Percentiles rank a stretch among this genome's conserved stretches.
Evolutionary conservation across 169 alveolate genomes (phyloP).

Genomic region (Babesia ovis): DNA sequence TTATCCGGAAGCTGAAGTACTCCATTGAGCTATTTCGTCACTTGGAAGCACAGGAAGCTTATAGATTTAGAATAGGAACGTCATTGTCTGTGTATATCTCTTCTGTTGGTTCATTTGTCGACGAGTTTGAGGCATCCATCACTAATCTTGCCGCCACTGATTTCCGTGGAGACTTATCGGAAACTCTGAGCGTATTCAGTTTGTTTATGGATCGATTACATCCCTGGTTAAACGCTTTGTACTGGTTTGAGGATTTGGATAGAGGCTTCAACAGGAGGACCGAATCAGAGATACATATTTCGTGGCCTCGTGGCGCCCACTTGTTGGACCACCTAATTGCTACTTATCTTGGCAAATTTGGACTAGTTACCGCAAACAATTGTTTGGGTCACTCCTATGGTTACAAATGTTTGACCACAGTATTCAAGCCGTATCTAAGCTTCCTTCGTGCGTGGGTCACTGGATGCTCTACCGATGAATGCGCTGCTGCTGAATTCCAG

Average conservation of each 20-base stretch:
- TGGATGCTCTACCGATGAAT: not conserved
- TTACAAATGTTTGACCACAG: conserved; percentile 3
- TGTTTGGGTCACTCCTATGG: not conserved
- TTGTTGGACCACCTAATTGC: conserved; percentile 12
- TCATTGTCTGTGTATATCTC: conserved; percentile 5
- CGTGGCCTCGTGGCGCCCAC: not conserved
- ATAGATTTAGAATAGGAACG: not conserved
- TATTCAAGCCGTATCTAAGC: conserved; percentile 24
- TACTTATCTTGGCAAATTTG: conserved; percentile 8
- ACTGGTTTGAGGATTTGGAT: not conserved
- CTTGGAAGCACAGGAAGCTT: not conserved
- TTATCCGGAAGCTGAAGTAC: conserved; percentile 13
- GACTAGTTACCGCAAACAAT: not conserved
- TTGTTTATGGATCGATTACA: not conserved
- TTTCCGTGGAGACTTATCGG: not conserved
- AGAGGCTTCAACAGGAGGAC: not conserved
- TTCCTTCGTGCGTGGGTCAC: conserved; percentile 14
- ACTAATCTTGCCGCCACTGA: conserved; percentile 1
- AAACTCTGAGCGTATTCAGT: conserved; percentile 20
- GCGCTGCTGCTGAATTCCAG: conserved; percentile 5
- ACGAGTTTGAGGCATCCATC: conserved; percentile 4
- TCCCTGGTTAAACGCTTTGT: conserved; percentile 12
- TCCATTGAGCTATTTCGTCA: not conserved
- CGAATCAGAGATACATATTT: not conserved
- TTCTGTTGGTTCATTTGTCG: not conserved